Percentiles rank a stretch among this genome's conserved stretches.
These are phyloP conservation scores for Coemansia sp. DNA, from an alignment of 192 early-diverging fungal genomes.

Conservation along the genomic window DNA sequence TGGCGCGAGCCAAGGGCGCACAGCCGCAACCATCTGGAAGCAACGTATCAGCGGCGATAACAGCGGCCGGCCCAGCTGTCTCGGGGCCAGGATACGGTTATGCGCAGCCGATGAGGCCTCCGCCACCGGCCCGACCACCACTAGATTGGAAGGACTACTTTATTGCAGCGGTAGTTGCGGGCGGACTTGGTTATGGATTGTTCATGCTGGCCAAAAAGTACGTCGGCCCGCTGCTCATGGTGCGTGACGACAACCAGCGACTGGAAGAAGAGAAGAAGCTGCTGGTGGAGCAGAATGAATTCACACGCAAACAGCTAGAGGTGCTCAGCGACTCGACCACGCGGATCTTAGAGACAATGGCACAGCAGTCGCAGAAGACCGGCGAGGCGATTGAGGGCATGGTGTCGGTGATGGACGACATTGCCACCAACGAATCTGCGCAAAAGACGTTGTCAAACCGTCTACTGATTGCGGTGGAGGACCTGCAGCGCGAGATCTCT, in stretches of 20 bases:
- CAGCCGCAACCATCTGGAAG: slow-evolving; percentile 1
- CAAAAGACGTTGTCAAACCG: slow-evolving; percentile 18
- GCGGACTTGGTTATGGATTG: slow-evolving; percentile 86
- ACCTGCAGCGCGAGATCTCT: slow-evolving; percentile 37
- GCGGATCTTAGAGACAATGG: slow-evolving; percentile 58
- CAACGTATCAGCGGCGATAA: slow-evolving; percentile 4
- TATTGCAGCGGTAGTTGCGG: slow-evolving; percentile 79
- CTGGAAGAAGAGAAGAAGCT: slow-evolving; percentile 58
- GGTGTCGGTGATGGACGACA: slow-evolving; percentile 39
- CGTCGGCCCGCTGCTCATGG: slow-evolving; percentile 28
- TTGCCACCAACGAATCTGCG: slow-evolving; percentile 27
- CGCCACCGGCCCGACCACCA: slow-evolving; percentile 57
- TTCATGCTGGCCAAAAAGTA: slow-evolving; percentile 62
- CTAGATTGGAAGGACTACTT: slow-evolving; percentile 93
- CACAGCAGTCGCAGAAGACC: slow-evolving; percentile 67
- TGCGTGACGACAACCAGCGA: slow-evolving; percentile 50
- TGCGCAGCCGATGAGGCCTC: slow-evolving; percentile 39
- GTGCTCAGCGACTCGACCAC: slow-evolving; percentile 65
- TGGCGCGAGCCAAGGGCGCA: slow-evolving; percentile 57
- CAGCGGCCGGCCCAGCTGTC: not conserved
- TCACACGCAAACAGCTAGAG: slow-evolving; percentile 67
- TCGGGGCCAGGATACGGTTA: slow-evolving; percentile 27
- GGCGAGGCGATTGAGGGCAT: slow-evolving; percentile 64
- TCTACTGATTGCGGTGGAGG: slow-evolving; percentile 39
- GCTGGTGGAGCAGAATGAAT: slow-evolving; percentile 65